Base-by-base conservation (phyloP, 2,329 filamentous ascomycete genomes). In the Trichoderma simmonsii region DNA sequence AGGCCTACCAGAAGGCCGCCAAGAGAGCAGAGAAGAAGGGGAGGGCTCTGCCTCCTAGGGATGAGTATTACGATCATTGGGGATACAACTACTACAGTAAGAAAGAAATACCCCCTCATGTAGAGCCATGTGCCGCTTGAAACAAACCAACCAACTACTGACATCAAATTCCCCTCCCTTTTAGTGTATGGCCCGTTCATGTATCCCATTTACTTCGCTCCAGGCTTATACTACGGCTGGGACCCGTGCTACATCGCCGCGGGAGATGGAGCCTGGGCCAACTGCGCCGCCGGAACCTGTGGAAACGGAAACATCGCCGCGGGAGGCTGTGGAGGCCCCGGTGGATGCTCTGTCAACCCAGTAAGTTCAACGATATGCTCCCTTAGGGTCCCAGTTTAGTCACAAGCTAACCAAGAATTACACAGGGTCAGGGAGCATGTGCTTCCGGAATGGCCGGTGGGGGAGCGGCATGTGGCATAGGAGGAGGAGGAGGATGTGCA, bases 21-120 rank as follows among this genome's bases (percentile, higher is more conserved):
- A 83, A 81, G 57, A 83, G 87, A 1, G 87, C 87, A 0, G 80
- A 82, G 73, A 85, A 84, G 73, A 86, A 85, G 72, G 86, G 86
- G 3, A 81, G 86, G 6, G 79, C 80, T 0, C 74, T 88, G 5
- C 87, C 87, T 2, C 80, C 83, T 0, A 78, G 82, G 24, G 82
- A 87, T 3, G 78, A 85, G 56, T 89, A 86, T 71, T 86, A 87
- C 72, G 77, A 83, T 66, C 84, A 89, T 76, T 89, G 88, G 88
- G 87, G 87, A 0, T 86, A 86, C 67, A 79, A 81, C 0, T 88
- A 87, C 73, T 79, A 83, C 71, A 83, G 78, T 79, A 66, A 71
- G 73, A 8, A n/a, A 43, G 15, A 18, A 43, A 18, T 3, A 8
- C 4, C 1, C 28, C 28, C 28, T 30, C 28, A 30, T 30, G 28